A percentile compares a stretch with the other conserved stretches of the same genome.
Evolutionary conservation across 75 land plant species (phyloP).

Genomic region (Cupressus sempervirens): DNA sequence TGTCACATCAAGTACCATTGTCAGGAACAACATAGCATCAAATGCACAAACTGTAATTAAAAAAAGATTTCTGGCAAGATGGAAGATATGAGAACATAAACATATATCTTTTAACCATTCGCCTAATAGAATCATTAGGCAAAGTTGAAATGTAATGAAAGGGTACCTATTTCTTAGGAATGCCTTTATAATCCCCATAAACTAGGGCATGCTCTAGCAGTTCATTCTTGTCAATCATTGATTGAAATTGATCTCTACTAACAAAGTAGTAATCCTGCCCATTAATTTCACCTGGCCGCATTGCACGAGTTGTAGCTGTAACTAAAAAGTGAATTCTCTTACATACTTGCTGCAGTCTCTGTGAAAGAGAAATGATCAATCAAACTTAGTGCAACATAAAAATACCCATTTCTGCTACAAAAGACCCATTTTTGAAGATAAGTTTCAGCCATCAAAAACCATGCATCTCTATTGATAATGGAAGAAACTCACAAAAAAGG

Average conservation of each 20-base stretch:
- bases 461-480: neutral
- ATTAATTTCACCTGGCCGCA: conserved; percentile 80
- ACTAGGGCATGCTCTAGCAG: conserved; percentile 92
- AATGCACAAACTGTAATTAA: neutral
- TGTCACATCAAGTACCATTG: neutral
- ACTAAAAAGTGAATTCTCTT: conserved; percentile 88
- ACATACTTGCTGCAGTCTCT: conserved; percentile 66
- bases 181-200: conserved; percentile 97
- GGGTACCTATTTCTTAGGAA: conserved; percentile 81
- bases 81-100: conserved; percentile 1
- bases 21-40: neutral
- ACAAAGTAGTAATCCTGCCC: conserved; percentile 94
- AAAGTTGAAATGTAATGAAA: neutral
- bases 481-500: neutral
- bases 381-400: neutral
- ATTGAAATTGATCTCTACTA: conserved; percentile 70
- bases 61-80: conserved; percentile 5
- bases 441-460: neutral
- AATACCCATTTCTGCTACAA: neutral
- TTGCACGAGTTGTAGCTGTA: conserved; percentile 82
- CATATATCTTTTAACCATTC: neutral
- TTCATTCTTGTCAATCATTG: conserved; percentile 75
- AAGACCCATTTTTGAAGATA: neutral
- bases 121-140: neutral
- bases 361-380: neutral